Evolutionary conservation across 495 filamentous ascomycete species (phyloP).

Genomic region (Immersiella caudata): DNA sequence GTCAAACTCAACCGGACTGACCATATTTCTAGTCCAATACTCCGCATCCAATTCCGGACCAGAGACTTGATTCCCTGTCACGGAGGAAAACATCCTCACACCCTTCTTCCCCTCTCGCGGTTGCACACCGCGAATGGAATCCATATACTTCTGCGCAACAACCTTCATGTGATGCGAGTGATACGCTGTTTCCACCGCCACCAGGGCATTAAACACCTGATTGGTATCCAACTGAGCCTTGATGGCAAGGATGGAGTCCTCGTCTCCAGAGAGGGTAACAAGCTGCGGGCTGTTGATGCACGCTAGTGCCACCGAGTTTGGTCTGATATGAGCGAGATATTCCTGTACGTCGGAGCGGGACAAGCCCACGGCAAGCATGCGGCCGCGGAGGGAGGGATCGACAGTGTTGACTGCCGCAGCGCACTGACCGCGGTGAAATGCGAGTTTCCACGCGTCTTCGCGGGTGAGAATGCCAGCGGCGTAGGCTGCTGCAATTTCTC

Average conservation of each 20-base stretch:
- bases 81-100: conserved; percentile 24
- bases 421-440: conserved; percentile 44
- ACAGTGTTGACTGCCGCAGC: conserved; percentile 22
- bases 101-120: neutral
- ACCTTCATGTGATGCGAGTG: conserved; percentile 49
- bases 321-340: conserved; percentile 15
- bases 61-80: conserved; percentile 16
- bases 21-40: conserved; percentile 46
- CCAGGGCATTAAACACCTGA: conserved; percentile 37
- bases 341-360: neutral
- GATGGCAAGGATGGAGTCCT: conserved; percentile 38
- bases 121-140: conserved; percentile 24
- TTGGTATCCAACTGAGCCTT: conserved; percentile 27
- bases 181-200: conserved; percentile 46
- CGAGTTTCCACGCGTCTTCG: conserved; percentile 52
- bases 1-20: conserved; percentile 48
- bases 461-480: conserved; percentile 46
- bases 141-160: conserved; percentile 42
- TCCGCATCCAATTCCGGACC: conserved; percentile 26
- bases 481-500: conserved; percentile 60
- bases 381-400: conserved; percentile 24
- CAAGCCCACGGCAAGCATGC: conserved; percentile 43
- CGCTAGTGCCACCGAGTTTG: conserved; percentile 35
- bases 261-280: conserved; percentile 50
- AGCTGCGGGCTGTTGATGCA: conserved; percentile 53